Evolutionary conservation across 2,329 filamentous ascomycete genomes (phyloP).

Genomic region (Epicoccum sorghinum): DNA sequence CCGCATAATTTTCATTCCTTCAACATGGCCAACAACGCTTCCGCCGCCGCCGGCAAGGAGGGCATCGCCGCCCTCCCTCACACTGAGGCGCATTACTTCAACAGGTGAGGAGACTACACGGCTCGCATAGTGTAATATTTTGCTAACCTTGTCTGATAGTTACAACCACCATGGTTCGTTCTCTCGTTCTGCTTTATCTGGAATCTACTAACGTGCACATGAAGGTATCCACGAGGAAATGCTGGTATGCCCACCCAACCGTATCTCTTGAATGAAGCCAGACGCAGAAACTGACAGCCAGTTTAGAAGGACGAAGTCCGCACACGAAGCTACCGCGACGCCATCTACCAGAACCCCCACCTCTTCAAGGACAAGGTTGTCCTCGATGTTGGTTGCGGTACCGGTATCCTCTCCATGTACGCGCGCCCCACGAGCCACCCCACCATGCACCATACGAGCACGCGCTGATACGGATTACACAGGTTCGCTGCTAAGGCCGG

Average conservation of each 20-base stretch:
- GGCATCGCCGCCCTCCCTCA: constrained; percentile 72
- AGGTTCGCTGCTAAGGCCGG: constrained; percentile 98
- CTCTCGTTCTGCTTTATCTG: constrained; percentile 34
- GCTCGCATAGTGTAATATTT: constrained; percentile 25
- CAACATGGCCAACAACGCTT: constrained; percentile 37
- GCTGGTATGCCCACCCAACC: constrained; percentile 70
- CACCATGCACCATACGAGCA: constrained; percentile 20
- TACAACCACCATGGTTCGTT: constrained; percentile 95
- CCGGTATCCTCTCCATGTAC: constrained; percentile 97
- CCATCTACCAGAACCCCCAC: constrained; percentile 96
- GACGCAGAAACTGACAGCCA: constrained; percentile 18
- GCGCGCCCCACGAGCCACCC: constrained; percentile 43
- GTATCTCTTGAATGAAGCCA: neutral
- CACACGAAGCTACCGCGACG: constrained; percentile 94
- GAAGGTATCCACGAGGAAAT: constrained; percentile 96
- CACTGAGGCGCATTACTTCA: constrained; percentile 99
- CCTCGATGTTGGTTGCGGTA: constrained; percentile 96
- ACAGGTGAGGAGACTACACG: constrained; percentile 68
- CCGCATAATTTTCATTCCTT: neutral
- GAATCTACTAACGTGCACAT: constrained; percentile 49
- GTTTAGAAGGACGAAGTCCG: constrained; percentile 95
- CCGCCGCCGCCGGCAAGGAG: constrained; percentile 34
- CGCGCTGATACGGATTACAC: constrained; percentile 28
- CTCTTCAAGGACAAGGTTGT: constrained; percentile 91
- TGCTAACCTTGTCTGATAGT: constrained; percentile 60